Conservation (phyloP, 805 yeast species). For the Candida anglica region DNA sequence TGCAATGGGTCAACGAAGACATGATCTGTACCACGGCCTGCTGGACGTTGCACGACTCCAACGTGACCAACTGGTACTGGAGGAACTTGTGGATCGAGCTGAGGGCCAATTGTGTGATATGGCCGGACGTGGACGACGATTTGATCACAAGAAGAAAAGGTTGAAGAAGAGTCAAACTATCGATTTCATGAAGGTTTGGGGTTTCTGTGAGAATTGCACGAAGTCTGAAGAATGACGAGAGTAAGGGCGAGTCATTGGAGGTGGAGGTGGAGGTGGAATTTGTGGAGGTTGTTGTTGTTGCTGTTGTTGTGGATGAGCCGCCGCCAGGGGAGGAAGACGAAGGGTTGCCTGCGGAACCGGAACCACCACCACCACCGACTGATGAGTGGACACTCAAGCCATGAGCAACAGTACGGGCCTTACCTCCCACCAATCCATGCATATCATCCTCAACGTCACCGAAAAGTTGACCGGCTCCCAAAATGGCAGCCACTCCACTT, state of each 20-base stretch:
- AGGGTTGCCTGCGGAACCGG: neutral
- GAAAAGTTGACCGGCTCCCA: slow-evolving; percentile 60
- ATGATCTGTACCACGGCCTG: slow-evolving; percentile 62
- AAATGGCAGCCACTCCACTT: slow-evolving; percentile 78
- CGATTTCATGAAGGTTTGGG: slow-evolving; percentile 50
- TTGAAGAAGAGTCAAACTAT: slow-evolving; percentile 68
- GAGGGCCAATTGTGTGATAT: slow-evolving; percentile 78
- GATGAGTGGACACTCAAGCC: neutral
- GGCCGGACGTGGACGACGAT: slow-evolving; percentile 81
- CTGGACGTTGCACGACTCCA: slow-evolving; percentile 49
- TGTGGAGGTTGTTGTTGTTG: no score
- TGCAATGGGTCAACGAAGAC: slow-evolving; percentile 82
- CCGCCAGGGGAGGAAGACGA: neutral
- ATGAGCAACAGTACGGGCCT: neutral
- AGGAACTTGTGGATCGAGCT: slow-evolving; percentile 72
- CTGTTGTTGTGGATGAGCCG: no score
- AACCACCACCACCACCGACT: neutral
- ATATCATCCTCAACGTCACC: slow-evolving; percentile 44
- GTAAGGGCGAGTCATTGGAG: slow-evolving; percentile 48
- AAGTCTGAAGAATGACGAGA: slow-evolving; percentile 76
- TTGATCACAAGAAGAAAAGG: slow-evolving; percentile 85
- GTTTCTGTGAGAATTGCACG: slow-evolving; percentile 62
- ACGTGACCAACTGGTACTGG: slow-evolving; percentile 61
- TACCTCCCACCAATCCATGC: slow-evolving; percentile 13
- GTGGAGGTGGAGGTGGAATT: slow-evolving; percentile 2